Evolutionary conservation across 768 basidiomycete genomes (phyloP), one percentile per base, ranked within the genome.

Genomic region (Boletus subcaerulescens): DNA sequence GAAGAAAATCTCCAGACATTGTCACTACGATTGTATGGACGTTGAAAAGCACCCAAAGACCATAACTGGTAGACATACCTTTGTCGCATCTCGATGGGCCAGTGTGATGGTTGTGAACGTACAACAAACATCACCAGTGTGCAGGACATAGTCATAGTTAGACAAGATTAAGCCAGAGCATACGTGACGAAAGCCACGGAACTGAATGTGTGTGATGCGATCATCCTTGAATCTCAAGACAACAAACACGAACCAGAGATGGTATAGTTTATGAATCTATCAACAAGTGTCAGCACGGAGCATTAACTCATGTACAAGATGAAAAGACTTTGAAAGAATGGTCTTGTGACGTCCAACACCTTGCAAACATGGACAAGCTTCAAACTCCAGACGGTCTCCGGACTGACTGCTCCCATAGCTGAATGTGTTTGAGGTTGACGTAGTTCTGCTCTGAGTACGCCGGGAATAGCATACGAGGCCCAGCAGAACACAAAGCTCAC

Each of bases 1-100:
- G 70, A 80, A 92, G 73, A 90, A 91, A 72, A 98, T 99, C 22
- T 22, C 22, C 22, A 22, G 22, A 22, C 22, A 22, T 22, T 22
- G 22, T 3, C 22, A 22, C 22, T 22, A 22, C 22, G 22, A 22
- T 3, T 22, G 22, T 22, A 48, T 15, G 18, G 18, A 50, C 35
- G n/a, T 52, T 18, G 38, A 39, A 52, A 43, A 6, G 32, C 4
- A 20, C 38, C 8, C 15, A 1, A 8, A 17, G 15, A n/a, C 18
- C 11, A 36, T 5, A 24, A 18, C 20, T 11, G 11, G 13, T 12
- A 3, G 35, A 29, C 48, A 6, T 45, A 55, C 69, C 69, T 46
- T 70, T 72, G 60, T 68, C 66, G 10, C 69, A 70, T 44, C 55
- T 70, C 4, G 35, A 52, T 10, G 70, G 35, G 31, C 45, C 31